Base-by-base conservation (phyloP, 1,139 yeast genomes). In the Pneumocystis canis region DNA sequence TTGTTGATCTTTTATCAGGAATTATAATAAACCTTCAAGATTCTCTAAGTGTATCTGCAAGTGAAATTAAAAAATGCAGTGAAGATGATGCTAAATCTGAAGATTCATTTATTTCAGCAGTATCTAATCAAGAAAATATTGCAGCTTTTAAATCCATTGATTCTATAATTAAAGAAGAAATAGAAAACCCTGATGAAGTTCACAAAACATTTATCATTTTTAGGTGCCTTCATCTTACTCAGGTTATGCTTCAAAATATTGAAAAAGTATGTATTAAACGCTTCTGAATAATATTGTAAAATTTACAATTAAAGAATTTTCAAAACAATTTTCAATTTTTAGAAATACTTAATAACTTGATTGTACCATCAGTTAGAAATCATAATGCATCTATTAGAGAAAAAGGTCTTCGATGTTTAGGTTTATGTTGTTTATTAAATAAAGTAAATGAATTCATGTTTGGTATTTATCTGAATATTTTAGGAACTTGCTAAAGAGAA, bases 1-100 rank as follows among this genome's bases (percentile, higher is more conserved):
- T 89, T 71, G 82, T 88, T 30, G 82, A 87, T 57, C 85, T 89
- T 82, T 80, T 88, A 25, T 82, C 87, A n/a, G 97, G 90, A 76
- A 82, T 89, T 30, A 84, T 89, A 54, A 84, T 89, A 53, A 97
- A 90, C 77, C 79, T 89, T 59, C 80, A 89, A 71, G 96, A 89
- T 73, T 80, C 68, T 7, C 65, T 70, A 9, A 68, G 84, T 7
- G 85, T 80, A 59, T 76, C 79, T 63, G 80, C 76, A 16, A 35
- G 40, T 31, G 65, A 63, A 20, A 25, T 40, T 58, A 54, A 63
- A 62, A n/a, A 60, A 16, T 37, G 5, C 53, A 60, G 66, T 60
- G 68, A 65, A 28, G 68, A 60, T 3, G 70, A 68, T 7, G 69
- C 66, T 28, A 68, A 64, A 39, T 64, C 69, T 16, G 75, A 72